phyloP scores from a whole-genome alignment of 208 protist species.

The Acanthamoeba royreba region DNA sequence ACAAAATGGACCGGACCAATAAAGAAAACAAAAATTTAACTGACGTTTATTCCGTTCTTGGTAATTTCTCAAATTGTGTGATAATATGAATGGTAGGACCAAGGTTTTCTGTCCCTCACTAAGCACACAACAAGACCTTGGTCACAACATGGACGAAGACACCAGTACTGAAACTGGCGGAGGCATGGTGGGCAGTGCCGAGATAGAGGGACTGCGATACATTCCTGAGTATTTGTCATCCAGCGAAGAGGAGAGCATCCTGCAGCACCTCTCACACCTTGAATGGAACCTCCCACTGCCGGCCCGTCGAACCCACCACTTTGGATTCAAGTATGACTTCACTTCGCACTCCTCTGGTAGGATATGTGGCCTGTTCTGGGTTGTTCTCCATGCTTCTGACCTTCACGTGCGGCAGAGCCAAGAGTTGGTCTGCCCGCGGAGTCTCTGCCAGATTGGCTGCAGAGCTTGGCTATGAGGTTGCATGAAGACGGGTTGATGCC shows the following conservation, averaged over 20 bases:
- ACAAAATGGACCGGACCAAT: too few species aligned
- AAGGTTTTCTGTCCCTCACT: too few species aligned
- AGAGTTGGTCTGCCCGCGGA: neutral
- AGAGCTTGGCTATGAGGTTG: neutral
- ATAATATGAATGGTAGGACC: too few species aligned
- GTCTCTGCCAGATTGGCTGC: neutral
- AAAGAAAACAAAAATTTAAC: too few species aligned
- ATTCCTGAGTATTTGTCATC: too few species aligned
- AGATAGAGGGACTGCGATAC: too few species aligned
- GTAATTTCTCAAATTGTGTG: too few species aligned
- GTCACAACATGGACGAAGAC: too few species aligned
- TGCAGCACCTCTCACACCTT: neutral
- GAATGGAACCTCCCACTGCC: neutral
- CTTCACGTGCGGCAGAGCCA: neutral
- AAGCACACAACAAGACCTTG: too few species aligned
- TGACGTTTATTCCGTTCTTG: too few species aligned
- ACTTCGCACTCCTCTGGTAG: neutral
- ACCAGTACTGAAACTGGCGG: too few species aligned
- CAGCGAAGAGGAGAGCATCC: neutral
- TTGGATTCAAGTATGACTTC: neutral
- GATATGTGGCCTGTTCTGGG: neutral
- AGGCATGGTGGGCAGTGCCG: too few species aligned
- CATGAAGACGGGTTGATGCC: neutral
- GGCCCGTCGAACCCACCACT: neutral
- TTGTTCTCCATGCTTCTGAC: neutral